A percentile compares a stretch with the other conserved stretches of the same genome.
Evolutionary conservation across 345 rosid genomes (phyloP).

Genomic region (Angophora floribunda): DNA sequence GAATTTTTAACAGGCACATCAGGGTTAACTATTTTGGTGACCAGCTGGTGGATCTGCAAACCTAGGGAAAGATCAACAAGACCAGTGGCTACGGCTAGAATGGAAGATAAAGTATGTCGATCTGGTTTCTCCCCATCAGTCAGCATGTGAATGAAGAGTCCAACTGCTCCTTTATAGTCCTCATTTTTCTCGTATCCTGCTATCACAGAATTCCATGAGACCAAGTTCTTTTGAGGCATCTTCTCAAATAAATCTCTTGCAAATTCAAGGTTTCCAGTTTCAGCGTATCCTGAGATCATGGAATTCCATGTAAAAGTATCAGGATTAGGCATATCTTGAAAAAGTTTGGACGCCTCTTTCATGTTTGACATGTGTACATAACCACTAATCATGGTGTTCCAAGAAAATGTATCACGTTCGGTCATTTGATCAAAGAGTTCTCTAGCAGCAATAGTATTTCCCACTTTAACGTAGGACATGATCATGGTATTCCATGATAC

Average conservation of each 20-base stretch:
- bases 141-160: conserved; percentile 45
- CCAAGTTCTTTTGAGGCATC: conserved; percentile 40
- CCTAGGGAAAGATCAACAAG: conserved; percentile 55
- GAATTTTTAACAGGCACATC: conserved; percentile 53
- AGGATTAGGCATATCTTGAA: conserved; percentile 38
- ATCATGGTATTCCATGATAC: conserved; percentile 88
- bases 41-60: conserved; percentile 59
- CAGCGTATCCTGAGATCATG: conserved; percentile 55
- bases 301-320: conserved; percentile 52
- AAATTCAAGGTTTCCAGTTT: conserved; percentile 24
- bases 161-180: conserved; percentile 38
- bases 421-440: conserved; percentile 50
- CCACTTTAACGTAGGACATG: conserved; percentile 56
- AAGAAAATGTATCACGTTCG: conserved; percentile 49
- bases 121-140: conserved; percentile 55
- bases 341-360: conserved; percentile 51
- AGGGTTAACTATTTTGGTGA: conserved; percentile 34
- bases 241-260: conserved; percentile 40
- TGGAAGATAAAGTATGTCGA: conserved; percentile 59
- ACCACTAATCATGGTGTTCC: conserved; percentile 78
- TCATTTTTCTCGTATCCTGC: conserved; percentile 53
- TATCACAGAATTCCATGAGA: conserved; percentile 72
- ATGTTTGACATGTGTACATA: conserved; percentile 32
- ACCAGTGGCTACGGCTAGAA: conserved; percentile 46
- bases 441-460: conserved; percentile 45